A percentile compares a stretch with the other conserved stretches of the same genome.
phyloP scores from a whole-genome alignment of 305 asterid species.

The Solanum hybrid region DNA sequence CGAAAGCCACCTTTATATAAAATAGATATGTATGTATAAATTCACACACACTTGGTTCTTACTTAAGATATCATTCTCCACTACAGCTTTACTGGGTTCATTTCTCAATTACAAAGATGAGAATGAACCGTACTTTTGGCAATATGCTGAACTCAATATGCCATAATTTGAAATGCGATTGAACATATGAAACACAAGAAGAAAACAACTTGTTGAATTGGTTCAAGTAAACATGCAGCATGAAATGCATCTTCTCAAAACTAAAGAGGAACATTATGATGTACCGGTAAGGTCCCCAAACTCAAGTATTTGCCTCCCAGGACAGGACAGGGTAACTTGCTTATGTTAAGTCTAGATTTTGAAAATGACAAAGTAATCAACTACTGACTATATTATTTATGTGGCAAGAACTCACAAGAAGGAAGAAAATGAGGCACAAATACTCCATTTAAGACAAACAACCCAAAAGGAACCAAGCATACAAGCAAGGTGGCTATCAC shows the following conservation, averaged over 20 bases:
- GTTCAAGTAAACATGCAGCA: neutral
- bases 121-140: neutral
- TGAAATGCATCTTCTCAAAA: neutral
- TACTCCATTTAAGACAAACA: neutral
- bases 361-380: neutral
- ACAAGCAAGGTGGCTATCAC: neutral
- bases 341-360: neutral
- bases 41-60: neutral
- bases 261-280: neutral
- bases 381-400: neutral
- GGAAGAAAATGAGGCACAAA: neutral
- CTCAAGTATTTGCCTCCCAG: neutral
- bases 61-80: neutral
- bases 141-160: neutral
- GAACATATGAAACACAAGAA: neutral
- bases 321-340: neutral
- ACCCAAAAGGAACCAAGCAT: neutral
- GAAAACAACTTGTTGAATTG: neutral
- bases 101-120: neutral
- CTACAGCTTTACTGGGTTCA: neutral
- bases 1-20: neutral
- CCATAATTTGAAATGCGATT: neutral
- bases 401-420: neutral
- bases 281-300: neutral
- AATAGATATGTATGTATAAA: neutral